These are phyloP conservation scores for Coemansia sp. DNA, from an alignment of 192 early-diverging fungal genomes.

Conservation along the genomic window DNA sequence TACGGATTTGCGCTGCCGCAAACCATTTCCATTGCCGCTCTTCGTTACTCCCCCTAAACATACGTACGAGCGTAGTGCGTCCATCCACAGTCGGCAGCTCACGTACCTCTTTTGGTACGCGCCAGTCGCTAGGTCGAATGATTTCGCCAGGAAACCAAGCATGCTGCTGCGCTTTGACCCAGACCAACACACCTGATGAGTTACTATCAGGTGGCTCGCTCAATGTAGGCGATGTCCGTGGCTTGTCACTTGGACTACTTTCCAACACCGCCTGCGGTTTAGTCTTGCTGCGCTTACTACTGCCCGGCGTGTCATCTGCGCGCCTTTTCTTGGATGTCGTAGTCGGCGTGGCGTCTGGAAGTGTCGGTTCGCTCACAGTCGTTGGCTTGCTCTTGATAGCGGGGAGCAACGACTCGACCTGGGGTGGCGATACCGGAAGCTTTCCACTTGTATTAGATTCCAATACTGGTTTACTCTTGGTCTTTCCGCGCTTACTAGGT, in stretches of 20 bases:
- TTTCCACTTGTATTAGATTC: too few relatives aligned
- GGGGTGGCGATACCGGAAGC: too few relatives aligned
- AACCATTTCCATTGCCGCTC: conserved; percentile 46
- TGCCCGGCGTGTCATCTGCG: too few relatives aligned
- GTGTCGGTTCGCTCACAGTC: too few relatives aligned
- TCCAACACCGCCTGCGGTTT: too few relatives aligned
- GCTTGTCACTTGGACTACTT: too few relatives aligned
- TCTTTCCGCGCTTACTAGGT: neutral
- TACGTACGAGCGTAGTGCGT: conserved; percentile 28
- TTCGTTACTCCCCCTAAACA: conserved; percentile 24
- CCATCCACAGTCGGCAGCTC: neutral
- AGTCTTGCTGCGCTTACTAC: too few relatives aligned
- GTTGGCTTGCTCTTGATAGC: too few relatives aligned
- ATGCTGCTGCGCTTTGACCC: conserved; percentile 49
- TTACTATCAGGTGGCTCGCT: conserved; percentile 7
- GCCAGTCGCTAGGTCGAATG: conserved; percentile 10
- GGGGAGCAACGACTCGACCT: too few relatives aligned
- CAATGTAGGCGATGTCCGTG: too few relatives aligned
- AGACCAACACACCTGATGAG: conserved; percentile 35
- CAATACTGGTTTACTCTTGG: neutral
- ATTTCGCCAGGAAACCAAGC: conserved; percentile 56
- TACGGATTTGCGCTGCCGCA: conserved; percentile 13
- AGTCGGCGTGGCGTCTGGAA: too few relatives aligned
- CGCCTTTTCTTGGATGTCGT: too few relatives aligned
- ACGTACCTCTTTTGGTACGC: conserved; percentile 25